phyloP scores from a whole-genome alignment of 2,329 filamentous ascomycete species.

The Pestalotiopsis sp. region DNA sequence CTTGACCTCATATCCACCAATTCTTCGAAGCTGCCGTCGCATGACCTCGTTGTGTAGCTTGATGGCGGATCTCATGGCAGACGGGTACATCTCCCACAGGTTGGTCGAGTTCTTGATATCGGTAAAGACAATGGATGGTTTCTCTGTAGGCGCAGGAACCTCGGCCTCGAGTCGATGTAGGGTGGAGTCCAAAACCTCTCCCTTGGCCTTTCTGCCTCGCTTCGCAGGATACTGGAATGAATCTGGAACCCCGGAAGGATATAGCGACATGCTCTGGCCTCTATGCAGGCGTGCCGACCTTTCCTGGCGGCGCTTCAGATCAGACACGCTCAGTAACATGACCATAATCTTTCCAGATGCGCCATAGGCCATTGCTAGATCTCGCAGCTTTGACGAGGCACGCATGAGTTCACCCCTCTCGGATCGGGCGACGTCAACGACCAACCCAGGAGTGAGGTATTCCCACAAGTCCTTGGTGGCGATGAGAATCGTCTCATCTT shows the following conservation, averaged over 20 bases:
- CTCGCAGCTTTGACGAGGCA: constrained; percentile 89
- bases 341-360: constrained; percentile 97
- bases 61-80: constrained; percentile 94
- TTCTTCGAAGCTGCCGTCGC: constrained; percentile 86
- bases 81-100: constrained; percentile 92
- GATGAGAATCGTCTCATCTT: constrained; percentile 90
- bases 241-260: constrained; percentile 71
- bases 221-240: constrained; percentile 65
- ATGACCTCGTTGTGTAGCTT: constrained; percentile 97
- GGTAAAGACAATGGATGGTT: constrained; percentile 93
- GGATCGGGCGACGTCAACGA: constrained; percentile 86
- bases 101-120: constrained; percentile 99
- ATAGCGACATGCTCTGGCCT: constrained; percentile 83
- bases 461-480: constrained; percentile 96
- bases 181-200: constrained; percentile 76
- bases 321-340: constrained; percentile 93
- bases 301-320: constrained; percentile 81
- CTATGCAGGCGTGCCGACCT: constrained; percentile 67
- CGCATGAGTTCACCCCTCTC: constrained; percentile 91
- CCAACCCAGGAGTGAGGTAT: constrained; percentile 83
- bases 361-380: constrained; percentile 93
- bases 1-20: constrained; percentile 98
- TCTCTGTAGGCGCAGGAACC: constrained; percentile 86
- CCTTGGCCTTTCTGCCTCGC: constrained; percentile 63
- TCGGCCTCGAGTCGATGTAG: constrained; percentile 85